phyloP scores from a whole-genome alignment of 176 grass and related monocot genomes.

The Hordeum vulgare region DNA sequence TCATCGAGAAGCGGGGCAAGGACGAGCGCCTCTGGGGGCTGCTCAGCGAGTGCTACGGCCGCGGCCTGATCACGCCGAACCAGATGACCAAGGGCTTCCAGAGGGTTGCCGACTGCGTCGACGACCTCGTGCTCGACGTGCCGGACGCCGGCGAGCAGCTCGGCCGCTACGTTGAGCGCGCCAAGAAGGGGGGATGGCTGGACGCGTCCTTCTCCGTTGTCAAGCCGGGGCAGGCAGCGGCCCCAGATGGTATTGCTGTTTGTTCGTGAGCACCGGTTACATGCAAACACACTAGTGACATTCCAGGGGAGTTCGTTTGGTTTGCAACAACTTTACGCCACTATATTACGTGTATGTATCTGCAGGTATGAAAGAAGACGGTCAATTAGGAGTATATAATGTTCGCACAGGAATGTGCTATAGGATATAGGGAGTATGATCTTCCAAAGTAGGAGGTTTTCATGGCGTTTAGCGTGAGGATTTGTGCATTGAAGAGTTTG shows the following conservation, averaged over 20 bases:
- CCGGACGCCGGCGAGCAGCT: conserved; percentile 54
- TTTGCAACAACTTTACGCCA: not conserved
- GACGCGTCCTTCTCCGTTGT: conserved; percentile 27
- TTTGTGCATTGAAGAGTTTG: conserved; percentile 28
- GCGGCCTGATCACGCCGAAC: conserved; percentile 58
- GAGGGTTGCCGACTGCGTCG: conserved; percentile 49
- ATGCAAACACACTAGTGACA: conserved; percentile 4
- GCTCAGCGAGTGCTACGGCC: conserved; percentile 56
- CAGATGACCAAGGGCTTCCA: conserved; percentile 73
- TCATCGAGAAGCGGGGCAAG: conserved; percentile 69
- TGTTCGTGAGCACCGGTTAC: conserved; percentile 14
- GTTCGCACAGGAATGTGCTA: conserved; percentile 1
- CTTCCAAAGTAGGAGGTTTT: conserved; percentile 17
- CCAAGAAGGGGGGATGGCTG: conserved; percentile 59
- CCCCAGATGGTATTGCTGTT: not conserved
- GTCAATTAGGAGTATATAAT: not conserved
- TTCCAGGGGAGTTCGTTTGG: not conserved
- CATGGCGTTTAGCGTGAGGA: conserved; percentile 26
- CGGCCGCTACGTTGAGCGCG: conserved; percentile 44
- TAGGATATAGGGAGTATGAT: conserved; percentile 19
- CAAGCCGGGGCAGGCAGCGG: not conserved
- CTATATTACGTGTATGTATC: conserved; percentile 21
- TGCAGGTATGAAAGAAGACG: not conserved
- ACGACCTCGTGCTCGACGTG: conserved; percentile 77
- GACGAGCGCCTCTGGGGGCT: conserved; percentile 44